These are phyloP conservation scores for Kluyveromyces nonfermentans DNA, from an alignment of 805 yeast genomes.

Conservation along the genomic window DNA sequence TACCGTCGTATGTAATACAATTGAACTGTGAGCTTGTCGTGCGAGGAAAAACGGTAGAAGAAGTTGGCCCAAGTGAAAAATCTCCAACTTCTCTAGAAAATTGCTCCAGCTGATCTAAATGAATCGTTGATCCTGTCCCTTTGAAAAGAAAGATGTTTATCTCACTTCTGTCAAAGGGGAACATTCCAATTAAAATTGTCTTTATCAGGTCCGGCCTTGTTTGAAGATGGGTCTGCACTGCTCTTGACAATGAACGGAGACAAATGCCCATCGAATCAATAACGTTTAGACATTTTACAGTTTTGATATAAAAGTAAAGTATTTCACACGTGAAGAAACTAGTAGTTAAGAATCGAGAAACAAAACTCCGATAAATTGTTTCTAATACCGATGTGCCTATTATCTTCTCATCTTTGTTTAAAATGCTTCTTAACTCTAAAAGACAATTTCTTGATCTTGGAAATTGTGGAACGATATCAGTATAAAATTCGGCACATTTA, in stretches of 20 bases:
- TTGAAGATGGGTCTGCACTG: constrained; percentile 61
- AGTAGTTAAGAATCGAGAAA: constrained; percentile 48
- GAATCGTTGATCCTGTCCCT: constrained; percentile 2
- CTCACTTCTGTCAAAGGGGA: constrained; percentile 32
- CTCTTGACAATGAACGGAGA: constrained; percentile 66
- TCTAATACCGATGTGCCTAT: constrained; percentile 9
- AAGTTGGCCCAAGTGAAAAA: constrained; percentile 1
- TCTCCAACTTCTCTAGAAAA: constrained; percentile 1
- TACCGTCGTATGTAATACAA: constrained; percentile 1
- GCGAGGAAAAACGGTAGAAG: background rate
- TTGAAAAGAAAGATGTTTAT: constrained; percentile 9
- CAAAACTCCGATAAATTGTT: constrained; percentile 14
- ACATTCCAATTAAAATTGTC: constrained; percentile 60
- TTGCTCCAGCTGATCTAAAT: constrained; percentile 1
- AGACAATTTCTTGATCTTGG: constrained; percentile 47
- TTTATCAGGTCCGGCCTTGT: constrained; percentile 66
- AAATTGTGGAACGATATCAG: constrained; percentile 40
- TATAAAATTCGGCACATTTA: constrained; percentile 50
- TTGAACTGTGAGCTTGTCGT: background rate
- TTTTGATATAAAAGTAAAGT: constrained; percentile 56
- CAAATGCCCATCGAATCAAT: constrained; percentile 86
- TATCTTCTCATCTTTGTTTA: constrained; percentile 29
- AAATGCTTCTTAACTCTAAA: constrained; percentile 48
- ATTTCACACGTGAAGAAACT: constrained; percentile 74
- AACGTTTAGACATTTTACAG: constrained; percentile 59